Evolutionary conservation across 371 early-diverging fungal species (phyloP).

Genomic region (Mucor velutinosus): DNA sequence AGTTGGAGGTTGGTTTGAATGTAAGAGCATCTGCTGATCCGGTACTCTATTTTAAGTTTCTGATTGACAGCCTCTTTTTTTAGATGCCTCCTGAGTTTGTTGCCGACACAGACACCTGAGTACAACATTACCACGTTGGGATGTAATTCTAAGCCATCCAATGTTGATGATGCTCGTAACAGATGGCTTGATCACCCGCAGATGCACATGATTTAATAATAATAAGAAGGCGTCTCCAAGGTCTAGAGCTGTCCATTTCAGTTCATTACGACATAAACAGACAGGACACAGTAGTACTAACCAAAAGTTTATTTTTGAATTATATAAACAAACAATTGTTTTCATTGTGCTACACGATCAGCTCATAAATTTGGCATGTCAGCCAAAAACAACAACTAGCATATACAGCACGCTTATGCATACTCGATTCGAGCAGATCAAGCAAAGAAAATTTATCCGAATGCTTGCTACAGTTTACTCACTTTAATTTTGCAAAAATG

Average conservation of each 20-base stretch:
- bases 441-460: not conserved
- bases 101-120: too few species aligned
- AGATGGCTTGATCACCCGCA: not conserved
- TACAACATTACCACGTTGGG: too few species aligned
- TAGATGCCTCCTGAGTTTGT: too few species aligned
- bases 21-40: too few species aligned
- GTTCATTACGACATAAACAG: not conserved
- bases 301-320: not conserved
- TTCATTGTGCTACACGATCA: not conserved
- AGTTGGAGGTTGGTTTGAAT: too few species aligned
- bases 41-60: too few species aligned
- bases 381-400: not conserved
- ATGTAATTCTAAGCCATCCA: too few species aligned
- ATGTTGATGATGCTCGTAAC: not conserved
- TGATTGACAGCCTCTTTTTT: too few species aligned
- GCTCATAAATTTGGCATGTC: not conserved
- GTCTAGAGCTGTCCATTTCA: not conserved
- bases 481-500: too few species aligned
- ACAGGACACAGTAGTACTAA: not conserved
- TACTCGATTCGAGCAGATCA: not conserved
- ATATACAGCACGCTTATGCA: not conserved
- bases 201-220: not conserved
- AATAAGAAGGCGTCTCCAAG: not conserved
- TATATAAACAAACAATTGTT: not conserved
- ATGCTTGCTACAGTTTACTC: too few species aligned